Percentiles rank a stretch among this genome's conserved stretches.
Conservation (phyloP, 2,329 filamentous ascomycete genomes). For the Penicillium paneum region DNA sequence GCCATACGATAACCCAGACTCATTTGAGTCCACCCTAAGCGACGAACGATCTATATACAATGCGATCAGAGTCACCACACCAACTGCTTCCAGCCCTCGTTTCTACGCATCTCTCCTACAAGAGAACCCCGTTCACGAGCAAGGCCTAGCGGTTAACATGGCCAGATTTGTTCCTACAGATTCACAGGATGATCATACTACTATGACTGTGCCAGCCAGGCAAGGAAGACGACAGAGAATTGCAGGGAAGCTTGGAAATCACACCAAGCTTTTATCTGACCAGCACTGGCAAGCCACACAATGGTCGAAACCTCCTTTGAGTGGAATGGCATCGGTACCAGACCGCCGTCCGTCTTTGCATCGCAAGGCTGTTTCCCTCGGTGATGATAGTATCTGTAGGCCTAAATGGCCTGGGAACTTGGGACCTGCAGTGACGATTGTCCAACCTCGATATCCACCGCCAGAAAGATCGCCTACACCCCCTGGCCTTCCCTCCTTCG, state of each 20-base stretch:
- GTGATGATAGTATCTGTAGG: constrained; percentile 11
- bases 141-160: constrained; percentile 27
- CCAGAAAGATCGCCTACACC: constrained; percentile 42
- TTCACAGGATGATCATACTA: constrained; percentile 7
- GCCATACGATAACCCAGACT: constrained; percentile 12
- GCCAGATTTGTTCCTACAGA: constrained; percentile 27
- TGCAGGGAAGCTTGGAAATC: constrained; percentile 21
- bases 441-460: constrained; percentile 37
- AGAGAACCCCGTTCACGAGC: constrained; percentile 20
- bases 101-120: constrained; percentile 5
- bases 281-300: constrained; percentile 2
- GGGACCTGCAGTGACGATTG: constrained; percentile 29
- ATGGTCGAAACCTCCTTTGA: neutral
- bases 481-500: constrained; percentile 45
- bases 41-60: constrained; percentile 40
- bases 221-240: neutral
- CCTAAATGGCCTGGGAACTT: constrained; percentile 25
- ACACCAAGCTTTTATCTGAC: constrained; percentile 14
- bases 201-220: neutral
- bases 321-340: neutral
- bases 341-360: constrained; percentile 1
- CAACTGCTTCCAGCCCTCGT: constrained; percentile 18
- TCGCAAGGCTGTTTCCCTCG: constrained; percentile 29
- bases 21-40: constrained; percentile 31
- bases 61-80: constrained; percentile 33